Evolutionary conservation across 2,329 filamentous ascomycete species (phyloP), one percentile per base, ranked within the genome.

Genomic region (Fusarium nematophilum): DNA sequence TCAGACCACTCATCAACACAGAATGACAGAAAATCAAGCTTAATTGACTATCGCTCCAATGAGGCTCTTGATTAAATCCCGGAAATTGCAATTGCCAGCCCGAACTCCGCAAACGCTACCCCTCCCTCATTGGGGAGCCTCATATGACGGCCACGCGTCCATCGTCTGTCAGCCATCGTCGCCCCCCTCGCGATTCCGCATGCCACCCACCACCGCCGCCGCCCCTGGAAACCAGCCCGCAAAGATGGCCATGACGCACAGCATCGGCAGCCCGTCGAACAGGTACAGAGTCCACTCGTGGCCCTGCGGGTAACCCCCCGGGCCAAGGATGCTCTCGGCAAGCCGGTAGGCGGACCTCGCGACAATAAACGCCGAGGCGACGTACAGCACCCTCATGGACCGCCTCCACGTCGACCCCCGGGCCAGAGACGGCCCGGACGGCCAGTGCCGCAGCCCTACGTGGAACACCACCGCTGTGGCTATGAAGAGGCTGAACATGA

Each of bases 401-500:
- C 64, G 68, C 57, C 65, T 56, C 78, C 78, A 80, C 1, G 68
- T 54, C 10, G 72, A 53, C 13, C 15, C n/a, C 18, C 21, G 46
- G 39, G 26, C 38, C 33, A 55, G 27, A 2, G 60, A 62, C 21
- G 56, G 65, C 15, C 50, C 47, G 6, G 56, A 58, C 23, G 62
- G 62, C 58, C 48, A 50, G 29, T 55, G 46, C 26, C 56, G 43
- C 56, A 74, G 66, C 15, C 74, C 67, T n/a, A 60, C 45, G 59
- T 87, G 80, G 71, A 86, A 86, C 1, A 82, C 54, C 3, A 77
- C 60, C 0, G 82, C 77, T 2, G 79, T 78, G 5, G 79, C 51
- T 29, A 83, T 70, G 64, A 89, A 89, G 29, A 87, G 71, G 17
- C 76, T 78, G 57, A 89, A 87, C 50, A 84, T 79, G 34, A 84